phyloP scores from a whole-genome alignment of 768 basidiomycete species.

The Mycena rosella region DNA sequence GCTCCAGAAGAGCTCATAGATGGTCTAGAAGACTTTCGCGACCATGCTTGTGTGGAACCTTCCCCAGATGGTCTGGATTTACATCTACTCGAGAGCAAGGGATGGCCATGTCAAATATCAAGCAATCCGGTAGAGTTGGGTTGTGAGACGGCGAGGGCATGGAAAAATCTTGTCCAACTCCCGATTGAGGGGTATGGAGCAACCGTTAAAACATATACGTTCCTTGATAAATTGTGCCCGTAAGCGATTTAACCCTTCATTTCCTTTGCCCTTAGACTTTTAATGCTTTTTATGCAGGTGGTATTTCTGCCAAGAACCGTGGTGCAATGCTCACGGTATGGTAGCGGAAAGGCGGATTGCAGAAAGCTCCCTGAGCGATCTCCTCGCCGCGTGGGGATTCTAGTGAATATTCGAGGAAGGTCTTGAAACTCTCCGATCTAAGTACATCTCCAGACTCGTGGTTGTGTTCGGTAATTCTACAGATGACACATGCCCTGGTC shows the following conservation, averaged over 20 bases:
- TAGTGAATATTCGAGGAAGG: too few species aligned
- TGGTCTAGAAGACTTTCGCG: slow-evolving; percentile 25
- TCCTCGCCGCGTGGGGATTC: slow-evolving; percentile 19
- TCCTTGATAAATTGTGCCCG: slow-evolving; percentile 30
- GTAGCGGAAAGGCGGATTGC: slow-evolving; percentile 7
- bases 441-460: too few species aligned
- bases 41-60: slow-evolving; percentile 21
- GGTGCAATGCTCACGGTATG: slow-evolving; percentile 29
- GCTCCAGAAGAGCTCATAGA: slow-evolving; percentile 29
- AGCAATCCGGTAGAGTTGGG: background rate
- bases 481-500: too few species aligned
- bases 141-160: slow-evolving; percentile 24
- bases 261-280: background rate
- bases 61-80: slow-evolving; percentile 3
- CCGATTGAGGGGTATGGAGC: slow-evolving; percentile 15
- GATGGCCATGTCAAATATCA: slow-evolving; percentile 21
- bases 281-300: slow-evolving; percentile 6
- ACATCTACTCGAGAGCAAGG: slow-evolving; percentile 16
- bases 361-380: slow-evolving; percentile 9
- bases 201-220: slow-evolving; percentile 17
- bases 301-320: slow-evolving; percentile 31
- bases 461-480: too few species aligned
- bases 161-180: slow-evolving; percentile 9
- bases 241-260: background rate
- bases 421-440: too few species aligned